phyloP scores from a whole-genome alignment of 371 early-diverging fungal genomes.

The Rhizopus microsporus region DNA sequence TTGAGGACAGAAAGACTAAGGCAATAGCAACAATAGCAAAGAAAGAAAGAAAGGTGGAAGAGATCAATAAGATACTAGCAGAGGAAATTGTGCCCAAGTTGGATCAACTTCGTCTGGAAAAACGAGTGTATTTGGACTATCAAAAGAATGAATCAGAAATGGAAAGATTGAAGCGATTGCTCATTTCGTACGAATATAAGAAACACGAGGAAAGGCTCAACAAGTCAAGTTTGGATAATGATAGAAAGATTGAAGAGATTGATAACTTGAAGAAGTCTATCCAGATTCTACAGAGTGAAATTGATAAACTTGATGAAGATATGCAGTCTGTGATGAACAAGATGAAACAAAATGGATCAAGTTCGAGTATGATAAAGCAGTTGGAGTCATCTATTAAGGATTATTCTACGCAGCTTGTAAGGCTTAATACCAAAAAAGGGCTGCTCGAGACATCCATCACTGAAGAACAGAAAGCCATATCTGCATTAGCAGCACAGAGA shows the following conservation, averaged over 20 bases:
- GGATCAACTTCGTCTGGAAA: constrained; percentile 87
- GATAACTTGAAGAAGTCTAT: constrained; percentile 27
- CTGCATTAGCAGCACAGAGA: constrained; percentile 33
- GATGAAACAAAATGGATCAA: constrained; percentile 36
- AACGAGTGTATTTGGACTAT: constrained; percentile 88
- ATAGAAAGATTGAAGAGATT: constrained; percentile 31
- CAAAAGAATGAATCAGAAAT: constrained; percentile 91
- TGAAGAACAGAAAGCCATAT: constrained; percentile 70
- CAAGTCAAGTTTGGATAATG: constrained; percentile 42
- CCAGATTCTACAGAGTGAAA: constrained; percentile 46
- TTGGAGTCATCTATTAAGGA: constrained; percentile 75
- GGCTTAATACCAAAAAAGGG: constrained; percentile 78
- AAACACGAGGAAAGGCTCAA: constrained; percentile 53
- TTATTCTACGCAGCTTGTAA: constrained; percentile 73
- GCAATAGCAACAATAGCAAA: constrained; percentile 92
- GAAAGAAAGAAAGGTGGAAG: constrained; percentile 95
- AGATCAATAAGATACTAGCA: constrained; percentile 81
- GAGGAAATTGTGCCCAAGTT: constrained; percentile 95
- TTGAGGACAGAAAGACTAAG: constrained; percentile 96
- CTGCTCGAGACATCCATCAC: constrained; percentile 69
- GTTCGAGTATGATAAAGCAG: constrained; percentile 63
- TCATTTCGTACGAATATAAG: constrained; percentile 84
- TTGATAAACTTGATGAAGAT: constrained; percentile 50
- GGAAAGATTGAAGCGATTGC: constrained; percentile 75
- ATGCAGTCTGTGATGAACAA: constrained; percentile 42